Conservation (phyloP, 306 rosid genomes). For the Cicer bijugum region DNA sequence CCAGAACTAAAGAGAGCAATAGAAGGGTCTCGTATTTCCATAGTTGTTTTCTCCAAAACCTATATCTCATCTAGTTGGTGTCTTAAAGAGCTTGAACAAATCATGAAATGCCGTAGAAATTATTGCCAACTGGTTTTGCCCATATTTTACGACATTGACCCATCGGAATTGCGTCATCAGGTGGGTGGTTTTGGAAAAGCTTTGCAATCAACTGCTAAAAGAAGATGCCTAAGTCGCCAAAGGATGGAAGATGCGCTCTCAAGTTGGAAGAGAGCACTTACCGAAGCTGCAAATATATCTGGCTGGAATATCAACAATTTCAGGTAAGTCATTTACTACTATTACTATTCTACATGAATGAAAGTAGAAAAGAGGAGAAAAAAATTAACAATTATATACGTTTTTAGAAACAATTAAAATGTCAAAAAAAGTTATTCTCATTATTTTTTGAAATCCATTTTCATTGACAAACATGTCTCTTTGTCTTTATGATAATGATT, state of each 20-base stretch:
- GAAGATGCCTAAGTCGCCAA: neutral
- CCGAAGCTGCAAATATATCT: neutral
- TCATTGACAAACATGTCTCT: no score
- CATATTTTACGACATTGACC: conserved; percentile 5
- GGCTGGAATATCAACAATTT: neutral
- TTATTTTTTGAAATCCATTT: no score
- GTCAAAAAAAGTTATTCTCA: no score
- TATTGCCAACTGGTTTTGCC: neutral
- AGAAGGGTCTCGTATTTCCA: neutral
- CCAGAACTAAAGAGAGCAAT: neutral
- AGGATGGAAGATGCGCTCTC: neutral
- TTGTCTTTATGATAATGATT: no score
- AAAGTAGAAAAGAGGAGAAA: no score
- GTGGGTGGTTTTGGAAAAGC: neutral
- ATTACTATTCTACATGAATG: no score
- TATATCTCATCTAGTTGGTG: conserved; percentile 39
- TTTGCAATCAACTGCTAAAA: neutral
- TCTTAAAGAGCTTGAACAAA: conserved; percentile 22
- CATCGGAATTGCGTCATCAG: neutral
- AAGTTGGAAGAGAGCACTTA: neutral
- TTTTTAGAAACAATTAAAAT: no score
- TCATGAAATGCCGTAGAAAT: neutral
- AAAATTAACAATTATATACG: no score
- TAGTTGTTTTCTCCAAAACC: neutral
- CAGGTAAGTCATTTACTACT: neutral